Evolutionary conservation across 1,139 yeast species (phyloP).

Genomic region (Suhomyces terraborum): DNA sequence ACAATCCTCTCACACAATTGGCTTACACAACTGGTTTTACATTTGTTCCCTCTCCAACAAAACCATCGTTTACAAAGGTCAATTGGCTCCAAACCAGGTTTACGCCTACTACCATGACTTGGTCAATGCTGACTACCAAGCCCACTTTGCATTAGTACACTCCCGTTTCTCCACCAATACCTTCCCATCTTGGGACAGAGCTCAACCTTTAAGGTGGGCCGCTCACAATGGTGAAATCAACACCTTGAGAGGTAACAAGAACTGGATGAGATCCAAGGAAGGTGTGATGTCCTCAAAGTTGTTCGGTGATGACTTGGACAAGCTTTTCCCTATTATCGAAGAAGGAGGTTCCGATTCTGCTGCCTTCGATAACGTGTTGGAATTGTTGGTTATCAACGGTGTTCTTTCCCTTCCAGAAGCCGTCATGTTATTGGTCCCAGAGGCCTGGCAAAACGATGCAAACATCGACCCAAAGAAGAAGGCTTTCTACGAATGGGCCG

Average conservation of each 20-base stretch:
- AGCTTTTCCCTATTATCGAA: slow-evolving; percentile 90
- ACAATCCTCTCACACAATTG: slow-evolving; percentile 87
- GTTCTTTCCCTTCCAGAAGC: slow-evolving; percentile 94
- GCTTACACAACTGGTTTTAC: slow-evolving; percentile 96
- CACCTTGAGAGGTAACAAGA: slow-evolving; percentile 94
- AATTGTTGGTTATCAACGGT: slow-evolving; percentile 87
- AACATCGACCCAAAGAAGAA: slow-evolving; percentile 86
- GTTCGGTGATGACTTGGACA: slow-evolving; percentile 90
- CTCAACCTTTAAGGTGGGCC: slow-evolving; percentile 95
- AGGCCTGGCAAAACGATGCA: slow-evolving; percentile 93
- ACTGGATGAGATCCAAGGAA: slow-evolving; percentile 99
- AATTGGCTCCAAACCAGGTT: slow-evolving; percentile 94
- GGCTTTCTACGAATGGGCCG: slow-evolving; percentile 99
- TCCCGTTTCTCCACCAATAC: slow-evolving; percentile 98
- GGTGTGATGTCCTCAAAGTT: slow-evolving; percentile 89
- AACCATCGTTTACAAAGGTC: slow-evolving; percentile 96
- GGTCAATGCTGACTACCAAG: slow-evolving; percentile 88
- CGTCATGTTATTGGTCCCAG: slow-evolving; percentile 95
- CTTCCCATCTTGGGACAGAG: slow-evolving; percentile 99
- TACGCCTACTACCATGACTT: slow-evolving; percentile 93
- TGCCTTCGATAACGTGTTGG: slow-evolving; percentile 94
- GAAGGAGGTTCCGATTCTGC: slow-evolving; percentile 99
- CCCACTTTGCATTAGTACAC: slow-evolving; percentile 94
- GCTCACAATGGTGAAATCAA: slow-evolving; percentile 99
- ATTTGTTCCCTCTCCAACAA: slow-evolving; percentile 88